Evolutionary conservation across 31 red algal genomes (phyloP), one percentile per base, ranked within the genome.

Genomic region (Odonthalia washingtoniensis): DNA sequence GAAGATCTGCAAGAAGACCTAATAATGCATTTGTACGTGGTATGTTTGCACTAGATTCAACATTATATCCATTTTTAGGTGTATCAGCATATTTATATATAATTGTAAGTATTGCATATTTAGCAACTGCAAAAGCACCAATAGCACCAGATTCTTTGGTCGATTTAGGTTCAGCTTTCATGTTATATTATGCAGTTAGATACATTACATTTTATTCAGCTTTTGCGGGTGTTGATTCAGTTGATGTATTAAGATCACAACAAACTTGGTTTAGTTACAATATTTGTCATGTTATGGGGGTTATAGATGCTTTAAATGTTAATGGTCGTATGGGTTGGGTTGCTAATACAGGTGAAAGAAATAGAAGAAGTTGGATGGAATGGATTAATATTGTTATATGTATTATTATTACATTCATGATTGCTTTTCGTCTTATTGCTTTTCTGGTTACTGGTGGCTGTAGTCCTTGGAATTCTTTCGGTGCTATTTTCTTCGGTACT

Each of bases 211-310:
- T 94, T 76, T 94, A 86, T 72, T 45, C 92, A 5, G 92, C 92
- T 43, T 94, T 90, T 78, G 36, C 80, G 1, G 92, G 80, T 0
- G 92, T 94, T 14, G 65, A 78, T 12, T 81, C 57, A 16, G 68
- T 70, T 37, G 92, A 94, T 57, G 73, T 94, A 30, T 74, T 94
- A 2, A 86, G 92, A 36, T 90, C 87, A 0, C 92, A 94, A 57
- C 74, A 94, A 67, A 90, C 86, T 5, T 94, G 92, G 92, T 94
- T 94, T 65, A 89, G 86, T 36, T 94, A 94, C 87, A 90, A 86
- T 66, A 75, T 94, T 18, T 89, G 86, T 69, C 92, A 94, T 68
- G 87, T 89, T 9, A 81, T 94, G 73, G 92, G 92, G 2, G 76
- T 94, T 72, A 74, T 62, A 26, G 86, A 94, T 57, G 92, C 92